phyloP scores from a whole-genome alignment of 2,329 filamentous ascomycete species.

The Phaeosphaeriaceae sp. region DNA sequence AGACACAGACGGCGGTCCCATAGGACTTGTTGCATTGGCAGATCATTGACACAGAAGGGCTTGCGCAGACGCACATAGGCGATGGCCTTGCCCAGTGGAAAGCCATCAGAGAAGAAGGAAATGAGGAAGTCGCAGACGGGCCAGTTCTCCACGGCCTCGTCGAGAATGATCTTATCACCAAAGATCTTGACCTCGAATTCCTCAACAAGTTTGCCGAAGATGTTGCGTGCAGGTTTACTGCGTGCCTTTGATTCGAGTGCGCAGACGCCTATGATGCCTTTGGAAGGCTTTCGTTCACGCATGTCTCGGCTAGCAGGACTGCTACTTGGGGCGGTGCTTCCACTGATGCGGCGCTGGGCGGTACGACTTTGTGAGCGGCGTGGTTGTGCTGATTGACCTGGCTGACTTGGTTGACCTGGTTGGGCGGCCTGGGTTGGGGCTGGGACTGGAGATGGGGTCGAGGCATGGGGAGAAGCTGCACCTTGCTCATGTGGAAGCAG shows the following conservation, averaged over 20 bases:
- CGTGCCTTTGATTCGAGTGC: conserved; percentile 94
- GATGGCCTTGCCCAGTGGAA: conserved; percentile 95
- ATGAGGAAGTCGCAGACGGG: conserved; percentile 95
- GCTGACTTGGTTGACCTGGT: conserved; percentile 18
- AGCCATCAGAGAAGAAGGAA: conserved; percentile 97
- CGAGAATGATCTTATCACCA: conserved; percentile 97
- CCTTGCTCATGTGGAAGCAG: conserved; percentile 43
- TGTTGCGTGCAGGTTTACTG: conserved; percentile 96
- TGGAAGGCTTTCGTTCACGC: conserved; percentile 59
- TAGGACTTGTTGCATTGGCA: conserved; percentile 95
- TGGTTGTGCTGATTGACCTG: conserved; percentile 19
- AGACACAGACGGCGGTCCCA: conserved; percentile 95
- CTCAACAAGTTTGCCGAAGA: conserved; percentile 87
- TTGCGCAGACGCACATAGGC: conserved; percentile 92
- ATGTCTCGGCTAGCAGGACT: conserved; percentile 71
- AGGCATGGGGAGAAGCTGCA: conserved; percentile 12
- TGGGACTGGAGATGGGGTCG: conserved; percentile 17
- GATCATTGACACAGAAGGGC: conserved; percentile 96
- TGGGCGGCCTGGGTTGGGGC: conserved; percentile 23
- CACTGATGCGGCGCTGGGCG: conserved; percentile 78
- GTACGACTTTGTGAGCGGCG: conserved; percentile 49
- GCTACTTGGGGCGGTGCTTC: conserved; percentile 81
- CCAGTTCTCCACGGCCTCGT: conserved; percentile 97
- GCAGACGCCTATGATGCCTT: conserved; percentile 85
- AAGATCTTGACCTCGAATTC: conserved; percentile 98